Conservation (phyloP, 495 filamentous ascomycete genomes). For the Hypomontagnella monticulosa region DNA sequence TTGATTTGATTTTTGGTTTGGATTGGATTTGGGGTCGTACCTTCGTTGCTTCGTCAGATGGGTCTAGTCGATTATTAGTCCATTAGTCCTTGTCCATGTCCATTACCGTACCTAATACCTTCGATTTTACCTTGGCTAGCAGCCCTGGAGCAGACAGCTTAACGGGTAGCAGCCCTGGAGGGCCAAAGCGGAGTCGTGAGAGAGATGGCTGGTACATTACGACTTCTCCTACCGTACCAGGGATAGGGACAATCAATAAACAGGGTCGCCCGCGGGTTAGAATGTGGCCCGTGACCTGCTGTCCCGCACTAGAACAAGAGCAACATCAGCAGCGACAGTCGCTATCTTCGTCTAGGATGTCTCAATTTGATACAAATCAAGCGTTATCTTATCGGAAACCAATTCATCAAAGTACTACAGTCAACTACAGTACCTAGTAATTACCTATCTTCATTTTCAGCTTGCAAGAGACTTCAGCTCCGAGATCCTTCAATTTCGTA, state of each 20-base stretch:
- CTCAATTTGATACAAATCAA: slow-evolving; percentile 2
- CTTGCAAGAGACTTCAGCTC: not conserved
- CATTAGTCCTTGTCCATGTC: not conserved
- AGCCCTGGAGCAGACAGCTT: no score
- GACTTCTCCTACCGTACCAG: not conserved
- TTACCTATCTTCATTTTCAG: not conserved
- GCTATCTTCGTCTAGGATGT: slow-evolving; percentile 3
- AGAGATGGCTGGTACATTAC: slow-evolving; percentile 11
- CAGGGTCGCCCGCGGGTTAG: slow-evolving; percentile 15
- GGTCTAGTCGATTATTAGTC: slow-evolving; percentile 23
- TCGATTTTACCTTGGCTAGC: no score
- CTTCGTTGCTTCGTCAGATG: slow-evolving; percentile 23
- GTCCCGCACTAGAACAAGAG: slow-evolving; percentile 24
- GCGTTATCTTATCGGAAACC: slow-evolving; percentile 27
- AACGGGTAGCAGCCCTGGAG: not conserved
- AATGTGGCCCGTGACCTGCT: slow-evolving; percentile 17
- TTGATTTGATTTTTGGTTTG: no score
- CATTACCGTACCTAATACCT: no score
- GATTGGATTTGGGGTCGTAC: slow-evolving; percentile 30
- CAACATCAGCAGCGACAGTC: not conserved
- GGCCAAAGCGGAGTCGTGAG: slow-evolving; percentile 35
- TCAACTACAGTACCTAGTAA: not conserved
- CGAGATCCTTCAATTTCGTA: slow-evolving; percentile 7
- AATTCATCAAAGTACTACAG: no score
- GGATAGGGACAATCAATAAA: slow-evolving; percentile 26